These are phyloP conservation scores for Pseudogymnoascus pannorum DNA, from an alignment of 2,329 filamentous ascomycete genomes.

Conservation along the genomic window DNA sequence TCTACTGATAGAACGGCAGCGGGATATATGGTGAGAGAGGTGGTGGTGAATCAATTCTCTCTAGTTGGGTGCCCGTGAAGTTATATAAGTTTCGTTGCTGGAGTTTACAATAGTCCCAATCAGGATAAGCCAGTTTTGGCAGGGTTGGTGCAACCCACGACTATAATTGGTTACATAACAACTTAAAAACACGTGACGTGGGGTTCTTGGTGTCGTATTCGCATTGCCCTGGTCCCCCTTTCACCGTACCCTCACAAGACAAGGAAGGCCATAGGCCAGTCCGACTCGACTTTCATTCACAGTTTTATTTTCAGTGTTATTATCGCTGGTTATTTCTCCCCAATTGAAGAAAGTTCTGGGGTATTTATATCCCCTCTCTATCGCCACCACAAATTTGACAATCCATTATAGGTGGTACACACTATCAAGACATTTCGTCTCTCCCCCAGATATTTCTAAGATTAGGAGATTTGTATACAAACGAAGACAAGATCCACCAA, in stretches of 20 bases:
- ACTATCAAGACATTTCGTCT: neutral
- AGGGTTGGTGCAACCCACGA: neutral
- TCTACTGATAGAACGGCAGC: constrained; percentile 4
- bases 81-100: constrained; percentile 5
- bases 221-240: neutral
- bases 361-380: neutral
- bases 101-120: constrained; percentile 7
- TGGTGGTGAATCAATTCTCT: neutral
- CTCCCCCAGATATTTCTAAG: neutral
- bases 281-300: neutral
- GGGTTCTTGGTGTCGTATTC: neutral
- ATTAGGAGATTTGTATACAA: constrained; percentile 7
- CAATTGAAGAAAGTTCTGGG: neutral
- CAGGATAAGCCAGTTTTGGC: neutral
- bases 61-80: neutral
- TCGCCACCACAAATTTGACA: neutral
- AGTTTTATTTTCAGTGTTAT: neutral
- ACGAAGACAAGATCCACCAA: neutral
- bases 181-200: neutral
- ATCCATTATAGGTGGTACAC: neutral
- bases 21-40: neutral
- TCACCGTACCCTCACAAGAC: neutral
- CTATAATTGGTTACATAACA: constrained; percentile 3
- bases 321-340: neutral
- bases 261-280: too few relatives aligned